Evolutionary conservation across 2,329 filamentous ascomycete genomes (phyloP).

Genomic region (Penicillium olsonii): DNA sequence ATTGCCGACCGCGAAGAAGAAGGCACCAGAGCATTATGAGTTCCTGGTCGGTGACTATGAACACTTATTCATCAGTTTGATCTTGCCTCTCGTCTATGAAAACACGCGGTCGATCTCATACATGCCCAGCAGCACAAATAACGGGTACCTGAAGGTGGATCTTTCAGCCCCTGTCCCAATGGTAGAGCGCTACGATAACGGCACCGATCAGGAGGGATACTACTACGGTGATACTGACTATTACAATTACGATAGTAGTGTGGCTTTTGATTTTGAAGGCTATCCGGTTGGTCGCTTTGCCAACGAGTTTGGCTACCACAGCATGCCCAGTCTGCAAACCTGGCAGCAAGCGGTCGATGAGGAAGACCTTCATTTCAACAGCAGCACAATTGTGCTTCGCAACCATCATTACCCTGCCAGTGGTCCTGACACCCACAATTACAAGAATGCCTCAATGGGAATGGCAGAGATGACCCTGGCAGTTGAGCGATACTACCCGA

Average conservation of each 20-base stretch:
- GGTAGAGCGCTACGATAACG: conserved; percentile 59
- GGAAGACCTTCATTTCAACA: conserved; percentile 60
- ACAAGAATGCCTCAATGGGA: conserved; percentile 32
- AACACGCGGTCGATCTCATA: conserved; percentile 63
- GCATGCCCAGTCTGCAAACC: conserved; percentile 61
- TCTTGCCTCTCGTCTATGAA: conserved; percentile 58
- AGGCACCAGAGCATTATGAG: conserved; percentile 47
- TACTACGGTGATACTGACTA: conserved; percentile 64
- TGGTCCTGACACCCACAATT: conserved; percentile 51
- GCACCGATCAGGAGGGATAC: conserved; percentile 44
- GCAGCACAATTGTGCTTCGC: conserved; percentile 54
- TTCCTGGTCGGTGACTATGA: conserved; percentile 57
- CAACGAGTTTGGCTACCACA: conserved; percentile 66
- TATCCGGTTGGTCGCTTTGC: conserved; percentile 63
- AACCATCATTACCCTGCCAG: conserved; percentile 62
- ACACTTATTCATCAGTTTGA: conserved; percentile 56
- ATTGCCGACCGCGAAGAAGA: conserved; percentile 46
- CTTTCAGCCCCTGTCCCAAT: conserved; percentile 56
- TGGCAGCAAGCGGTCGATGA: conserved; percentile 58
- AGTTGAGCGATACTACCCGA: conserved; percentile 58
- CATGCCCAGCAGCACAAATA: conserved; percentile 60
- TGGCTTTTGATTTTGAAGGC: conserved; percentile 56
- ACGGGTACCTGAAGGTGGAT: conserved; percentile 59
- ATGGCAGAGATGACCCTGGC: conserved; percentile 61
- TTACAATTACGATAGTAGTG: conserved; percentile 59